phyloP scores from a whole-genome alignment of 495 filamentous ascomycete species.

The Neurospora sp. region DNA sequence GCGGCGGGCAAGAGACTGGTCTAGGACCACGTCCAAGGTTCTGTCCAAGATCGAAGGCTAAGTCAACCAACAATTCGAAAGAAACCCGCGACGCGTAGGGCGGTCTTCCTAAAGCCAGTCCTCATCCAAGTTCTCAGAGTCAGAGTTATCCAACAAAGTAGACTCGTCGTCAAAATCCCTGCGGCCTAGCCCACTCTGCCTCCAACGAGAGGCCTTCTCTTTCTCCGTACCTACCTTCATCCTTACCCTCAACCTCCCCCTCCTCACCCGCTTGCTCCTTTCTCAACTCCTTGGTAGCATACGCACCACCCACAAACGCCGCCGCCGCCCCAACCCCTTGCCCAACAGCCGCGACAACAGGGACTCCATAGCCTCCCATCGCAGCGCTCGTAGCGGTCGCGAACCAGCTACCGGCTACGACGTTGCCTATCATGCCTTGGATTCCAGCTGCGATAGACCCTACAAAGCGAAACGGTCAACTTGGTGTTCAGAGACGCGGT shows the following conservation, averaged over 20 bases:
- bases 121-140: not conserved
- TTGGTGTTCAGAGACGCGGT: not conserved
- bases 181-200: not conserved
- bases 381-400: not conserved
- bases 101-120: not conserved
- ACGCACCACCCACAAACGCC: not conserved
- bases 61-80: not conserved
- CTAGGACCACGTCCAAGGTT: not conserved
- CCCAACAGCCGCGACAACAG: not conserved
- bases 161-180: not conserved
- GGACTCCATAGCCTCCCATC: not conserved
- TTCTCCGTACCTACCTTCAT: not conserved
- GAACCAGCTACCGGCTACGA: not conserved
- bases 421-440: conserved; percentile 1
- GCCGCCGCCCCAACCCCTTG: not conserved
- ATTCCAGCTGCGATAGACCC: not conserved
- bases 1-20: not conserved
- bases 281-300: not conserved
- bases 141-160: not conserved
- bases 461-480: not conserved
- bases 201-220: not conserved
- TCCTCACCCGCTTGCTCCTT: not conserved
- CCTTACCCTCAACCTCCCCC: not conserved
- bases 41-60: not conserved
- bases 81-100: not conserved